A percentile compares a stretch with the other conserved stretches of the same genome.
phyloP scores from a whole-genome alignment of 2,329 filamentous ascomycete species.

The Aspergillus piperis region DNA sequence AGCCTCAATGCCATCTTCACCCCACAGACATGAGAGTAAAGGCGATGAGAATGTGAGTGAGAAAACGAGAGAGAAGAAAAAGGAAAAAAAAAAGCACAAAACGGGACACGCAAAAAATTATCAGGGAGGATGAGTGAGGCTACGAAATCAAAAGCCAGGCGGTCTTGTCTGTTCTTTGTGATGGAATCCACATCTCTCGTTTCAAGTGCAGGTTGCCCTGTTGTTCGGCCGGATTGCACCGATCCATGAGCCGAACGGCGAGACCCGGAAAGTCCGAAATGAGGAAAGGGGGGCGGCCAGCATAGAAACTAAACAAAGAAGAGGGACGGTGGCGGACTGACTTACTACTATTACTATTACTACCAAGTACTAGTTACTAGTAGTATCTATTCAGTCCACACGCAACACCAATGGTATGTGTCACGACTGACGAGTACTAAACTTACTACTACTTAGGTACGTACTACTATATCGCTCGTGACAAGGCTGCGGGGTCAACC shows the following conservation, averaged over 20 bases:
- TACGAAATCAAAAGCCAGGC: neutral
- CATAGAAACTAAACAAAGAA: too few species aligned
- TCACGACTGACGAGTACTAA: neutral
- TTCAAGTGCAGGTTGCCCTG: neutral
- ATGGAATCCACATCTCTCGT: neutral
- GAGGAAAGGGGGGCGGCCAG: neutral
- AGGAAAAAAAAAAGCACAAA: neutral
- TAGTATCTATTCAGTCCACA: too few species aligned
- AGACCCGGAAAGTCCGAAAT: neutral
- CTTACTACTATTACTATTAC: too few species aligned
- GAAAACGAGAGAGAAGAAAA: too few species aligned
- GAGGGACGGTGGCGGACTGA: too few species aligned
- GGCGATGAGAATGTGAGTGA: too few species aligned
- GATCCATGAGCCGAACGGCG: neutral
- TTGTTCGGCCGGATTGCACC: neutral
- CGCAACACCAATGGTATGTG: neutral
- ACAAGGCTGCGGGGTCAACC: neutral
- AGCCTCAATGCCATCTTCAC: too few species aligned
- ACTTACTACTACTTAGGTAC: too few species aligned
- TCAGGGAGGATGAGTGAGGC: neutral
- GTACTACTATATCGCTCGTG: neutral
- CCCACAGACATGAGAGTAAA: too few species aligned
- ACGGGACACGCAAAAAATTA: neutral
- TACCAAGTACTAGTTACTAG: too few species aligned
- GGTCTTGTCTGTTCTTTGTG: neutral